Conservation (phyloP, 116 monocot genomes). For the Cymodocea nodosa region DNA sequence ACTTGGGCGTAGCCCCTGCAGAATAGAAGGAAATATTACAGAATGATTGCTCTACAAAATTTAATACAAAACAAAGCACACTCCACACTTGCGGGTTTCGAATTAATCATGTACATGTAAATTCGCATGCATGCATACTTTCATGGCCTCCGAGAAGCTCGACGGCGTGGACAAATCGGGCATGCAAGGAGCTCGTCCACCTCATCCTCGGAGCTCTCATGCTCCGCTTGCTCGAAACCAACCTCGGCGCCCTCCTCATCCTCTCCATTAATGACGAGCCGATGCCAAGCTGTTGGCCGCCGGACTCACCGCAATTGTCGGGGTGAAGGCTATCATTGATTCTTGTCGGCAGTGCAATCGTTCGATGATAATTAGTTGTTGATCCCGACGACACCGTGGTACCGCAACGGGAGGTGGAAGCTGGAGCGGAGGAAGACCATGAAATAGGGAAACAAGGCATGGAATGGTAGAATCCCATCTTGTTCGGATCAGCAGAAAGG, state of each 20-base stretch:
- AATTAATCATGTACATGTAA: no score
- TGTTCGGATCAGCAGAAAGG: constrained; percentile 2
- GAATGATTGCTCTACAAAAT: no score
- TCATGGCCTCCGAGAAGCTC: constrained; percentile 94
- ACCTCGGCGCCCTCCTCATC: constrained; percentile 22
- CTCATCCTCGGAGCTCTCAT: constrained; percentile 78
- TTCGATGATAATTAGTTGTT: constrained; percentile 11
- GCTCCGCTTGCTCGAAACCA: constrained; percentile 56
- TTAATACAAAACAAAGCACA: no score
- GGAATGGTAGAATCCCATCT: constrained; percentile 2
- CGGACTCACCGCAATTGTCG: constrained; percentile 10
- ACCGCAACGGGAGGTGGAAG: background rate
- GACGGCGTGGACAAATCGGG: constrained; percentile 80
- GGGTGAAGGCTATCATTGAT: constrained; percentile 12
- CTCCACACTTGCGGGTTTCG: no score
- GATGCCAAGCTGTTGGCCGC: constrained; percentile 8
- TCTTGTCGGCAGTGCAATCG: constrained; percentile 6
- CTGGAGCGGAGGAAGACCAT: constrained; percentile 3
- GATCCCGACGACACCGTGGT: background rate
- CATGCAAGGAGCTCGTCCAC: constrained; percentile 83
- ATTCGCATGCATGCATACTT: constrained; percentile 27
- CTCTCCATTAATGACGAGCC: constrained; percentile 11
- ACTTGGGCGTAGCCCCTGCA: constrained; percentile 84
- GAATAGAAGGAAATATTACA: no score
- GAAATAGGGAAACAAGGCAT: background rate